Evolutionary conservation across 768 basidiomycete species (phyloP).

Genomic region (Amanita subjunquillea): DNA sequence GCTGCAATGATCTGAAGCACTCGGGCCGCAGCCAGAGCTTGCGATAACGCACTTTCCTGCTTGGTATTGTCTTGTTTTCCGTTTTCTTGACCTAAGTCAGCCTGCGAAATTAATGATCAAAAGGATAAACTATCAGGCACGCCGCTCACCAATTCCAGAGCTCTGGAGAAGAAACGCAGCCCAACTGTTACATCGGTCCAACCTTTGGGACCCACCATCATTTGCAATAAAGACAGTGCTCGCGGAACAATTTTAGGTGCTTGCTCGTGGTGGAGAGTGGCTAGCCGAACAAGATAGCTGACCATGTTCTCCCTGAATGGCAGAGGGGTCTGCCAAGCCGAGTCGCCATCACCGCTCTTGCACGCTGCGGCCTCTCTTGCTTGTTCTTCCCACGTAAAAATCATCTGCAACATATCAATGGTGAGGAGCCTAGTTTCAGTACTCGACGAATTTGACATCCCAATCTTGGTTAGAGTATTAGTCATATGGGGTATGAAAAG

Average conservation of each 20-base stretch:
- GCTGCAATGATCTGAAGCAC: constrained; percentile 80
- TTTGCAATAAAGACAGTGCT: constrained; percentile 57
- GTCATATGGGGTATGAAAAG: constrained; percentile 93
- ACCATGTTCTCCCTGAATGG: constrained; percentile 84
- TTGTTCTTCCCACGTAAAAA: constrained; percentile 90
- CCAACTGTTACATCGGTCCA: constrained; percentile 93
- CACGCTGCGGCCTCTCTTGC: constrained; percentile 24
- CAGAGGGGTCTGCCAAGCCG: constrained; percentile 65
- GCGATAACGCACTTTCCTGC: constrained; percentile 49
- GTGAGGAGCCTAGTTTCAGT: constrained; percentile 78
- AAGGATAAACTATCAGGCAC: background rate
- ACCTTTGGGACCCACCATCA: constrained; percentile 72
- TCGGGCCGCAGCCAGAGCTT: constrained; percentile 75
- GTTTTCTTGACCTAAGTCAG: constrained; percentile 5
- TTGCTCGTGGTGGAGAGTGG: constrained; percentile 57
- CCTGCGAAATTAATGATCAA: background rate
- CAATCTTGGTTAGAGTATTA: constrained; percentile 79
- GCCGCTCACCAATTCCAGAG: constrained; percentile 63
- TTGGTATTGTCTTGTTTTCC: constrained; percentile 56
- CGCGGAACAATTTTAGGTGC: constrained; percentile 41
- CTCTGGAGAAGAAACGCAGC: constrained; percentile 78
- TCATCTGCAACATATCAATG: constrained; percentile 84
- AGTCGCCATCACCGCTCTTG: constrained; percentile 16
- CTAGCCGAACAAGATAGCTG: constrained; percentile 89
- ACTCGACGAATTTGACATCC: constrained; percentile 62